Evolutionary conservation across 768 basidiomycete species (phyloP), one percentile per base, ranked within the genome.

Genomic region (Rickenella mellea): DNA sequence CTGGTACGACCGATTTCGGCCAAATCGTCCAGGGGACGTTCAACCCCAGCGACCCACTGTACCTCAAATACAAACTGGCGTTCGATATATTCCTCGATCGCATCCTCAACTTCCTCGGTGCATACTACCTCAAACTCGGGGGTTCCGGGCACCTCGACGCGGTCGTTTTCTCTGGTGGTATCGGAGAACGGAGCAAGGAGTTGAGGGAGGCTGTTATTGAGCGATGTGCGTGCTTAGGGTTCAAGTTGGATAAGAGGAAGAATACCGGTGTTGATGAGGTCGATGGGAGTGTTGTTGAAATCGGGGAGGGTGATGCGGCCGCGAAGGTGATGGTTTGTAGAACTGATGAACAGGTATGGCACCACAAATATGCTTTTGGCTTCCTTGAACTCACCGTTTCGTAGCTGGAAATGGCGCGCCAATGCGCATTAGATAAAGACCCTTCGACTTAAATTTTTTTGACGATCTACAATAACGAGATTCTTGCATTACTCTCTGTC

Each of bases 151-250:
- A 67, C 20, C 73, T 91, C 9, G 83, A 91, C 56, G 89, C 82
- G 1, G 53, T 93, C 30, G 84, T 92, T 10, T 91, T 93, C 56
- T 71, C 85, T 0, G 90, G 91, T 3, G 90, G 90, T 0, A 88
- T 96, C 40, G 92, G 92, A 0, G 92, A 96, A 60, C 70, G 69
- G 49, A 75, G 79, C 46, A 64, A 60, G 14, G 68, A 74, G 49
- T 60, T 97, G 41, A 63, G 91, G 30, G 55, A 62, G 29, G 73
- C 74, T 15, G 65, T 93, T 14, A 69, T 69, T 3, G 57, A 68
- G 27, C 65, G 70, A 26, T 62, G 82, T 12, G 50, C 40, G 14
- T 83, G 76, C 61, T 56, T 92, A 32, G 88, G 87, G 1, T 80
- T 79, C 44, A 60, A 66, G 21, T 59, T 86, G 9, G 72, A 79